Conservation (phyloP, 2,329 filamentous ascomycete genomes). For the Colletotrichum sp. region DNA sequence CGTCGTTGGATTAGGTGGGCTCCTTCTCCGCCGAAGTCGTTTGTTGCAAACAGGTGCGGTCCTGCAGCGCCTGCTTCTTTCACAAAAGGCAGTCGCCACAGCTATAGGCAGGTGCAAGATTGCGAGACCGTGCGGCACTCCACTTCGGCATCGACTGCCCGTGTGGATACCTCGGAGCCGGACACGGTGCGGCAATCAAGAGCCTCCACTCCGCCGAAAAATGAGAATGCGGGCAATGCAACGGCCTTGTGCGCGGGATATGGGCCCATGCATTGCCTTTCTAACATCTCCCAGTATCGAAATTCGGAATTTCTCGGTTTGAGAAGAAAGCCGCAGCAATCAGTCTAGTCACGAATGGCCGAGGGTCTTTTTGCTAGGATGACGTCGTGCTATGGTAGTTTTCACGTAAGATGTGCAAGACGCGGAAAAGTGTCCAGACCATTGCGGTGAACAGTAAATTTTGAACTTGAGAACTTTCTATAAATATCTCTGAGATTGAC, state of each 20-base stretch:
- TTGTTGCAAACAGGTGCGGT: background rate
- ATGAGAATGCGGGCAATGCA: background rate
- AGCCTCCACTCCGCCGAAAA: background rate
- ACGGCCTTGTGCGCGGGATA: background rate
- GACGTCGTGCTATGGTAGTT: too few species aligned
- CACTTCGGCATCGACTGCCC: background rate
- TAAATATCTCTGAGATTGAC: too few species aligned
- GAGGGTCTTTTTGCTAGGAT: too few species aligned
- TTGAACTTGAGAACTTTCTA: too few species aligned
- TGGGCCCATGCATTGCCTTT: background rate
- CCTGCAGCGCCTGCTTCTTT: background rate
- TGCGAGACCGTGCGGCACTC: background rate
- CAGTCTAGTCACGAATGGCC: background rate
- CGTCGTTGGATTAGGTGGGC: background rate
- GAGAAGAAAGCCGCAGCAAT: background rate
- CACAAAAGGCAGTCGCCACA: background rate
- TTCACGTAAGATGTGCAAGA: too few species aligned
- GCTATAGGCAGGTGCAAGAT: background rate
- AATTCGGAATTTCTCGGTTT: background rate
- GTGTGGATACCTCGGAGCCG: background rate
- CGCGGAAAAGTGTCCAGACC: too few species aligned
- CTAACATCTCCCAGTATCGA: background rate
- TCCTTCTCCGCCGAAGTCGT: background rate
- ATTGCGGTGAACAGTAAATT: too few species aligned
- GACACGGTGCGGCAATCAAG: background rate